Percentiles rank a stretch among this genome's conserved stretches.
Evolutionary conservation across 306 rosid genomes (phyloP).

Genomic region (Malus fusca): DNA sequence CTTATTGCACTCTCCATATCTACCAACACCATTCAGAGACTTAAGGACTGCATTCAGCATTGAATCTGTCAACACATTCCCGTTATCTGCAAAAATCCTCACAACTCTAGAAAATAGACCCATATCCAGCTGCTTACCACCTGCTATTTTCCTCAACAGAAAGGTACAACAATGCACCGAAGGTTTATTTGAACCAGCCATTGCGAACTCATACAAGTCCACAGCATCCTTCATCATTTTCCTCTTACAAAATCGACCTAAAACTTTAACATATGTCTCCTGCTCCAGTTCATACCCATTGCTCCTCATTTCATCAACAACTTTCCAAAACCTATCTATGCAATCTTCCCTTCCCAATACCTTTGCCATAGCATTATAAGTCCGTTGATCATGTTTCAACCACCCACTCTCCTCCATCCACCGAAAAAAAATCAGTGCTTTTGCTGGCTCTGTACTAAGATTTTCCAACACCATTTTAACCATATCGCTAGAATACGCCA

Average conservation of each 20-base stretch:
- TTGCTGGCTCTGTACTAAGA: constrained; percentile 46
- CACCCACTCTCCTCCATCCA: constrained; percentile 71
- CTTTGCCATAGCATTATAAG: constrained; percentile 60
- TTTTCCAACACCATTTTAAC: constrained; percentile 44
- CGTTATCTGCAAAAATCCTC: constrained; percentile 39
- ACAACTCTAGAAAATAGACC: constrained; percentile 43
- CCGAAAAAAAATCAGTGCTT: constrained; percentile 62
- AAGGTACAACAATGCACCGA: constrained; percentile 32
- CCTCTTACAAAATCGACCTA: constrained; percentile 57
- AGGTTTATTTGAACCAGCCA: constrained; percentile 63
- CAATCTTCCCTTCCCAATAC: constrained; percentile 70
- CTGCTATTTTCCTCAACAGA: constrained; percentile 50
- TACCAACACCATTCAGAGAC: constrained; percentile 55
- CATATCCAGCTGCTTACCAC: constrained; percentile 46
- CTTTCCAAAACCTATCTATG: constrained; percentile 71
- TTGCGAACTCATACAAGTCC: constrained; percentile 66
- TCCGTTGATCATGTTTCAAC: constrained; percentile 54
- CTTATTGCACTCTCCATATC: constrained; percentile 37
- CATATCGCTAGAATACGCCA: constrained; percentile 32
- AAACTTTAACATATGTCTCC: constrained; percentile 51
- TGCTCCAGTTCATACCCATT: constrained; percentile 47
- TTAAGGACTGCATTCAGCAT: constrained; percentile 42
- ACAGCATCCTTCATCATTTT: constrained; percentile 65
- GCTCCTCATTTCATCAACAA: constrained; percentile 57
- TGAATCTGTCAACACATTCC: constrained; percentile 43